These are phyloP conservation scores for Russula griseocarnosa DNA, from an alignment of 768 basidiomycete species.

Conservation along the genomic window DNA sequence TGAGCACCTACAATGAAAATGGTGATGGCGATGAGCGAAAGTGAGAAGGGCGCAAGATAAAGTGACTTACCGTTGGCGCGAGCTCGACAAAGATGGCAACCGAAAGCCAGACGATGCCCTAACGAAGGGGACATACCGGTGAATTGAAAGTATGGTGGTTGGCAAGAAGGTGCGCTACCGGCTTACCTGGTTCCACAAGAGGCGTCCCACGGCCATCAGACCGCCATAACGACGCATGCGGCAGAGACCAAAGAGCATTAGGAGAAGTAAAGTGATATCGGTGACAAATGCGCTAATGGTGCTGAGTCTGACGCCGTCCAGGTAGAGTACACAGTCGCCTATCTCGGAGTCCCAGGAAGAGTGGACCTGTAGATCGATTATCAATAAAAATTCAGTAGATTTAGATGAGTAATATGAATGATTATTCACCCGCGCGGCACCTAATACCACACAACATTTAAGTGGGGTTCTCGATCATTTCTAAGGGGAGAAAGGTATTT, in stretches of 20 bases:
- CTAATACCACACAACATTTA: not conserved
- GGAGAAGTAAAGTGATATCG: not conserved
- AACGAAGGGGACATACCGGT: no score
- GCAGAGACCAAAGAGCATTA: not conserved
- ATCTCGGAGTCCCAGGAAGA: not conserved
- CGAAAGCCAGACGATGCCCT: conserved; percentile 4
- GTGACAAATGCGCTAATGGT: not conserved
- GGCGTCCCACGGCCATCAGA: not conserved
- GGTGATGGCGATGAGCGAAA: not conserved
- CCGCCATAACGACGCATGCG: not conserved
- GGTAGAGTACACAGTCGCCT: not conserved
- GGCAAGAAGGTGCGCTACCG: no score
- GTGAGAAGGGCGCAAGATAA: not conserved
- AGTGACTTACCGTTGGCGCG: not conserved
- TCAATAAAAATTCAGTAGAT: not conserved
- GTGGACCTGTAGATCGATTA: not conserved
- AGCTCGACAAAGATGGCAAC: not conserved
- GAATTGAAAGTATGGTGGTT: not conserved
- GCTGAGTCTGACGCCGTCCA: not conserved
- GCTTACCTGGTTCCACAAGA: conserved; percentile 6
- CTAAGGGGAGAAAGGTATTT: not conserved
- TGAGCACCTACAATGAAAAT: not conserved
- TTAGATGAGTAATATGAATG: no score
- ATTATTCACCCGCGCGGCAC: not conserved
- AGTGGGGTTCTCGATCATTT: no score